phyloP scores from a whole-genome alignment of 345 rosid genomes.

The Citrus australasica region DNA sequence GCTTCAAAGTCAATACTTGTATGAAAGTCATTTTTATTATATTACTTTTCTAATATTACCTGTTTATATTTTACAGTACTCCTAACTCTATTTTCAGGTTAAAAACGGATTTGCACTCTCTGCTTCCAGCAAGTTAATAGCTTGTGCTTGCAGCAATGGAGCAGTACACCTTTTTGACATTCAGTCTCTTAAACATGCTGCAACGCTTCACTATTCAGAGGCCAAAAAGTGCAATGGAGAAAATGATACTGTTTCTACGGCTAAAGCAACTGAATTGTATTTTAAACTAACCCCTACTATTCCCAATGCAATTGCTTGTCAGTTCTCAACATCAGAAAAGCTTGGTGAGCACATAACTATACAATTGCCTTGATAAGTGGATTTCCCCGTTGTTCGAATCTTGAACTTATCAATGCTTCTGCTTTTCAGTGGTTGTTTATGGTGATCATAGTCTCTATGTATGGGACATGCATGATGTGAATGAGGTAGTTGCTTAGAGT shows the following conservation, averaged over 20 bases:
- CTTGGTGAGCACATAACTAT: slow-evolving; percentile 44
- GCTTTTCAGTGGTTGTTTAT: slow-evolving; percentile 66
- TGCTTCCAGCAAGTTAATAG: slow-evolving; percentile 56
- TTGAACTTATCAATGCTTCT: slow-evolving; percentile 14
- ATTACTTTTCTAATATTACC: neutral
- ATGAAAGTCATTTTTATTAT: neutral
- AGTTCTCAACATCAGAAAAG: slow-evolving; percentile 58
- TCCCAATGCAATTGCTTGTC: slow-evolving; percentile 86
- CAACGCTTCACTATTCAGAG: slow-evolving; percentile 48
- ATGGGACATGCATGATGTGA: slow-evolving; percentile 66
- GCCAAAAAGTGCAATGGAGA: slow-evolving; percentile 33
- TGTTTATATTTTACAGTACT: neutral
- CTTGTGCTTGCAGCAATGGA: slow-evolving; percentile 82
- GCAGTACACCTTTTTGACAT: slow-evolving; percentile 45
- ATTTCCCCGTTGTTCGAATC: neutral
- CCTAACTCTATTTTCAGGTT: slow-evolving; percentile 49
- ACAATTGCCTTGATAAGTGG: neutral
- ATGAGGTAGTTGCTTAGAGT: slow-evolving; percentile 42
- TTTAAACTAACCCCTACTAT: slow-evolving; percentile 22
- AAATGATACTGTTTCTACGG: slow-evolving; percentile 13
- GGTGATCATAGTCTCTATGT: slow-evolving; percentile 69
- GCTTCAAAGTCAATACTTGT: slow-evolving; percentile 1
- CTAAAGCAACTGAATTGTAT: slow-evolving; percentile 20
- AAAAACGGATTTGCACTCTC: slow-evolving; percentile 68
- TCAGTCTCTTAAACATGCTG: slow-evolving; percentile 41